A percentile compares a stretch with the other conserved stretches of the same genome.
Evolutionary conservation across 306 rosid species (phyloP).

Genomic region (Cucumis cinereus): DNA sequence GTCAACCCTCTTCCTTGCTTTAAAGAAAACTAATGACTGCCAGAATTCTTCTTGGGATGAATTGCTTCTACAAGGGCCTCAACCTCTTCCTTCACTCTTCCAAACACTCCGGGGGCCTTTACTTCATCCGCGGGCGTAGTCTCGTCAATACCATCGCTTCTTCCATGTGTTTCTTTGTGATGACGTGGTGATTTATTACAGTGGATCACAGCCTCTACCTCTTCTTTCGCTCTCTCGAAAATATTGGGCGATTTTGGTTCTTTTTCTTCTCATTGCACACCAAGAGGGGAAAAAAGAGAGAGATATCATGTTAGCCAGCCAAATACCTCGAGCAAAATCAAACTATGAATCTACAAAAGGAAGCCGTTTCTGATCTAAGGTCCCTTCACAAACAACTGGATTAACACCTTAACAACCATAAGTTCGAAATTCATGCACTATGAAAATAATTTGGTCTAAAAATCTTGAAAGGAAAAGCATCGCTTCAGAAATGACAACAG

Average conservation of each 20-base stretch:
- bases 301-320: background rate
- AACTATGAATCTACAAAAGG: background rate
- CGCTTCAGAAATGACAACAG: background rate
- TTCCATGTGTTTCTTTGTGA: slow-evolving; percentile 16
- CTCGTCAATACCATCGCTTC: slow-evolving; percentile 13
- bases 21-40: background rate
- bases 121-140: slow-evolving; percentile 6
- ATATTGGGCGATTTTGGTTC: slow-evolving; percentile 5
- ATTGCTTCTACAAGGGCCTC: slow-evolving; percentile 11
- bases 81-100: slow-evolving; percentile 15
- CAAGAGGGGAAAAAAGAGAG: background rate
- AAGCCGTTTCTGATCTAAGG: background rate
- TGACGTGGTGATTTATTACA: slow-evolving; percentile 6
- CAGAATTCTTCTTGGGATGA: slow-evolving; percentile 11
- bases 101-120: slow-evolving; percentile 11
- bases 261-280: slow-evolving; percentile 4
- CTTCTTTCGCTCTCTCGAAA: slow-evolving; percentile 9
- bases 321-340: background rate
- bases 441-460: background rate
- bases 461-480: background rate
- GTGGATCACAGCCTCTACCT: slow-evolving; percentile 8
- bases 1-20: background rate
- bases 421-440: background rate
- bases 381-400: background rate
- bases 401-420: background rate